phyloP scores from a whole-genome alignment of 768 basidiomycete species.

The Cystobasidium onofrii region DNA sequence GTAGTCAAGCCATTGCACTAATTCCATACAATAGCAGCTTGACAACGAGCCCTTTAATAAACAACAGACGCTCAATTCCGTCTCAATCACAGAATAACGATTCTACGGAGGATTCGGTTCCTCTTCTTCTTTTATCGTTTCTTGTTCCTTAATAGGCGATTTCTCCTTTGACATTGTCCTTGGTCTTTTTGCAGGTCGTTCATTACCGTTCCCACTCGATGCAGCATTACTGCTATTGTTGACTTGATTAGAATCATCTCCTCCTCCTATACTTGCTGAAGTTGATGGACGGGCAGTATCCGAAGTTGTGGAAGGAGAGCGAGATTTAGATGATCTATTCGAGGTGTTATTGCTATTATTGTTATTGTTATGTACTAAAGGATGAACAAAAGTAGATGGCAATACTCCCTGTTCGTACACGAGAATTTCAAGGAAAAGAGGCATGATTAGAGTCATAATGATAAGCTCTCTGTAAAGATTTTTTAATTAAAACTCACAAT shows the following conservation, averaged over 20 bases:
- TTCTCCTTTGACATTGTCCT: slow-evolving; percentile 14
- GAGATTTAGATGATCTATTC: slow-evolving; percentile 6
- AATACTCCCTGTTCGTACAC: slow-evolving; percentile 1
- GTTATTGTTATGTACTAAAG: background rate
- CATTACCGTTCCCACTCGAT: background rate
- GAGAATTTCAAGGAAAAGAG: too few relatives aligned
- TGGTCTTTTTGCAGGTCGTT: background rate
- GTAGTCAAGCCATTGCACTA: too few relatives aligned
- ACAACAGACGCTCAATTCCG: too few relatives aligned
- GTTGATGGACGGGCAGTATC: background rate
- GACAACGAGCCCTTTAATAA: too few relatives aligned
- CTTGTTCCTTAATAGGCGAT: background rate
- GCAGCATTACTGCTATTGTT: background rate
- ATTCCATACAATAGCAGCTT: too few relatives aligned
- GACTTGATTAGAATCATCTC: background rate
- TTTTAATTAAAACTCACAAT: too few relatives aligned
- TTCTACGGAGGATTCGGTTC: background rate
- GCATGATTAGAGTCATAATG: too few relatives aligned
- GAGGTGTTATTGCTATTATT: background rate
- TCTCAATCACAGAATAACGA: too few relatives aligned
- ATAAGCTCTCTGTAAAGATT: too few relatives aligned
- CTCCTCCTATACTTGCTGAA: background rate
- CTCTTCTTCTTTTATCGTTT: background rate
- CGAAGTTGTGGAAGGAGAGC: slow-evolving; percentile 21
- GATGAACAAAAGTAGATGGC: slow-evolving; percentile 1